Base-by-base conservation (phyloP, 352 stramenopile species). In the Thalassiosira sp. region DNA sequence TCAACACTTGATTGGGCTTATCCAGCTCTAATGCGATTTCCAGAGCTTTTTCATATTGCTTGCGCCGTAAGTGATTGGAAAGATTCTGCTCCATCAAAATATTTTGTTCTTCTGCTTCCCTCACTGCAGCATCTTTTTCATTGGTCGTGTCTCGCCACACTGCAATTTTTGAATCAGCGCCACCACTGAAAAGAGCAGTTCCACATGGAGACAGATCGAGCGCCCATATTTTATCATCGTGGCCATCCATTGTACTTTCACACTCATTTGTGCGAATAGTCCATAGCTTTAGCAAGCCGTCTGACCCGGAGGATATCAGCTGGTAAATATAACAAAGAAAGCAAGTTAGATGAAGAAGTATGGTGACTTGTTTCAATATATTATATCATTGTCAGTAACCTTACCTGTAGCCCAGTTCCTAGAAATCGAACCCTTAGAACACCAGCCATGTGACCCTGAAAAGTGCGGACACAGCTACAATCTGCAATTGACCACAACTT, bases 191-290 rank as follows among this genome's bases (percentile, higher is more conserved):
- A 54, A 98, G 91, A 70, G 95, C 91, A 11, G 90, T 95, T 45
- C 90, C 93, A 88, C 94, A 90, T 81, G 94, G 90, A 58, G 76
- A 70, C 56, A 94, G 24, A 93, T 95, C 95, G 8, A 99, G 79
- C 1, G 96, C 95, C 97, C 97, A 99, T 64, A 99, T 94, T 82
- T 98, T 98, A 87, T 98, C 96, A 68, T 94, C 91, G 87, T 99
- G 96, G 5, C 95, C 94, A 84, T 99, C 96, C 51, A 99, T 83
- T 6, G 97, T 99, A 15, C 91, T 92, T 70, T 98, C 95, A 76
- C 96, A 99, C 83, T 99, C 96, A 83, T 97, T 98, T 54, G 92
- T 98, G 59, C 96, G 93, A 79, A 99, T 98, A 6, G 95, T 99
- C 96, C 97, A 99, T 18, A 99, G 84, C 85, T 98, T 98, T 1